phyloP scores from a whole-genome alignment of 106 monocot species.

The Platanthera guangdongensis region DNA sequence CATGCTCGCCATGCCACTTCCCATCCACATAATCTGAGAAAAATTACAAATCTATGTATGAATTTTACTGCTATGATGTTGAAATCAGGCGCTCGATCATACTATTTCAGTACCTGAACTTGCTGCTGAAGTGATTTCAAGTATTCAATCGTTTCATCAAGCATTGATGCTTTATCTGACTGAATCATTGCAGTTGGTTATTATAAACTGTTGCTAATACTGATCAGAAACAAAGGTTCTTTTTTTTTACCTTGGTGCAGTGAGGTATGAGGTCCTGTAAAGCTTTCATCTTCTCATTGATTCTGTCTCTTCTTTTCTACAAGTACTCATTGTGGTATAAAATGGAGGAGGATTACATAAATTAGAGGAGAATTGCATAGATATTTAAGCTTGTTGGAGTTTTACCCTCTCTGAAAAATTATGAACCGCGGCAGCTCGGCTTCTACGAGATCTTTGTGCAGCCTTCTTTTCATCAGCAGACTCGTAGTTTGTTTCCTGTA shows the following conservation, averaged over 20 bases:
- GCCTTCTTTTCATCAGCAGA: conserved; percentile 1
- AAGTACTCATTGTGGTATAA: neutral
- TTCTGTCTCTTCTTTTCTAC: conserved; percentile 12
- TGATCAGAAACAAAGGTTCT: neutral
- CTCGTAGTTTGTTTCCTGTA: conserved; percentile 3
- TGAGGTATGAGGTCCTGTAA: conserved; percentile 10
- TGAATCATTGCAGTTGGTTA: conserved; percentile 13
- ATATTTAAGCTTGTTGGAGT: too few relatives aligned
- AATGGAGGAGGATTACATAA: too few relatives aligned
- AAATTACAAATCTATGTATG: neutral
- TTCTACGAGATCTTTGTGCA: conserved; percentile 8
- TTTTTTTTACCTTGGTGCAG: conserved; percentile 9
- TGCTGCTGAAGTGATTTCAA: conserved; percentile 64
- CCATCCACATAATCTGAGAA: conserved; percentile 91
- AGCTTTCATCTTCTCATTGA: conserved; percentile 13
- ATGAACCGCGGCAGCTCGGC: conserved; percentile 41
- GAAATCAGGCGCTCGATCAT: neutral
- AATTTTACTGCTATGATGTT: neutral
- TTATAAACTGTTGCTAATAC: too few relatives aligned
- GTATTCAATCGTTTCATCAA: conserved; percentile 81
- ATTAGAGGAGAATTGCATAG: too few relatives aligned
- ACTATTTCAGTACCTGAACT: conserved; percentile 28
- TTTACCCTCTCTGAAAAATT: conserved; percentile 52
- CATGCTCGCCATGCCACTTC: conserved; percentile 78
- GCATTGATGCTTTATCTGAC: conserved; percentile 71